phyloP scores from a whole-genome alignment of 108 stramenopile genomes.

The Chaetoceros tenuissimus region DNA sequence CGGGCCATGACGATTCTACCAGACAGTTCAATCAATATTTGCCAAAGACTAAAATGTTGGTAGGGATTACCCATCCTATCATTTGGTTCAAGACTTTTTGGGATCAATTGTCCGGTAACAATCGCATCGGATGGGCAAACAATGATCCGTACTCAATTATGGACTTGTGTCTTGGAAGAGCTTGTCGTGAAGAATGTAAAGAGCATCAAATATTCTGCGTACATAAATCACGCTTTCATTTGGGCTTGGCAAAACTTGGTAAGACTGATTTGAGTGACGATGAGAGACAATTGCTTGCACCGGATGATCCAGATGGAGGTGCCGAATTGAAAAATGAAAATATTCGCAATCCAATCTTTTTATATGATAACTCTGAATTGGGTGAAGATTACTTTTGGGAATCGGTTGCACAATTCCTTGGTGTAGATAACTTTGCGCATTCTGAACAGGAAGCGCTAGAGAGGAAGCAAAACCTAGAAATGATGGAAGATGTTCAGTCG shows the following conservation, averaged over 20 bases:
- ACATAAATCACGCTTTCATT: conserved; percentile 3
- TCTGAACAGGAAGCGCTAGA: neutral
- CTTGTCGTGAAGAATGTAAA: conserved; percentile 1
- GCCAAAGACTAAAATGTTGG: neutral
- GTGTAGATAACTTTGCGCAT: conserved; percentile 5
- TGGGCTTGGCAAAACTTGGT: conserved; percentile 2
- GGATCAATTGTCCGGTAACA: neutral
- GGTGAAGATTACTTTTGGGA: neutral
- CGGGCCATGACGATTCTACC: no score
- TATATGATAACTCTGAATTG: conserved; percentile 7
- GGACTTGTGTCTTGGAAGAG: neutral
- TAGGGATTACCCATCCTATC: neutral
- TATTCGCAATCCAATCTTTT: conserved; percentile 8
- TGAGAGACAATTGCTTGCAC: conserved; percentile 1
- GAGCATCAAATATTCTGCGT: neutral
- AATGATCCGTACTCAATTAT: no score
- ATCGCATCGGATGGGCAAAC: neutral
- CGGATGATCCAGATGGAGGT: conserved; percentile 1
- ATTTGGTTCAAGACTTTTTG: neutral
- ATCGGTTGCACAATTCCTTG: neutral
- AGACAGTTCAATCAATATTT: no score
- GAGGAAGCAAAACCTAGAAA: neutral
- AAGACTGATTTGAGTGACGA: conserved; percentile 2
- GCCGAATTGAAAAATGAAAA: neutral
- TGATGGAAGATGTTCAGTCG: neutral